Base-by-base conservation (phyloP, 768 basidiomycete species). In the Tricholoma hemisulphureum region DNA sequence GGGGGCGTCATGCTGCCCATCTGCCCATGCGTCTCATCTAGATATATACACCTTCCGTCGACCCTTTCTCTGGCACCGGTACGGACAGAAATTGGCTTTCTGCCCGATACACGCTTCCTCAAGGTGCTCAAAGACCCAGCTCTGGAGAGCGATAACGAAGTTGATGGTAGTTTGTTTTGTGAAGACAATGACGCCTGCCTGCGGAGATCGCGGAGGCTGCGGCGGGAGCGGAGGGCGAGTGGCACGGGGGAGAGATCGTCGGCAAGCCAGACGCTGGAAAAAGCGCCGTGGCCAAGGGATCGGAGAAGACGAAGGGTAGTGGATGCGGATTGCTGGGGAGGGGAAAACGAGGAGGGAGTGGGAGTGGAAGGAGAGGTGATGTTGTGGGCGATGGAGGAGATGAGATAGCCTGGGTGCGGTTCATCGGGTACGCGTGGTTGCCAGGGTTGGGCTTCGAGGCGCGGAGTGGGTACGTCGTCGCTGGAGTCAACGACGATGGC, bases 241-340 rank as follows among this genome's bases (percentile, higher is more conserved):
- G 81, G 76, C 39, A 78, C 71, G 9, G 69, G 70, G 11, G 79
- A 80, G 8, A 81, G 70, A 62, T 83, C 82, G 45, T 80, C 77
- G 2, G 87, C 89, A 6, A 89, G 80, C 87, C 89, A 91, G 13
- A 93, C 90, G 49, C 79, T 79, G 48, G 84, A 86, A 69, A 93
- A 93, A 1, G 88, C 82, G 39, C 90, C 90, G 32, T 83, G 80
- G 20, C 90, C 90, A 2, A 93, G 77, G 3, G 77, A 71, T 2
- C 75, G 77, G 28, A 83, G 62, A 7, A 91, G 80, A 20, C 74
- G 74, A 16, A 86, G 73, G 16, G 76, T 69, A n/a, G 74, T 67
- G 2, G 55, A 29, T n/a, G 59, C n/a, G 20, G 32, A 9, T 20
- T 23, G 29, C 20, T 16, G 49, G 34, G 21, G 59, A 54, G 62